A percentile compares a stretch with the other conserved stretches of the same genome.
phyloP scores from a whole-genome alignment of 345 rosid genomes.

The Eutrema heterophyllum region DNA sequence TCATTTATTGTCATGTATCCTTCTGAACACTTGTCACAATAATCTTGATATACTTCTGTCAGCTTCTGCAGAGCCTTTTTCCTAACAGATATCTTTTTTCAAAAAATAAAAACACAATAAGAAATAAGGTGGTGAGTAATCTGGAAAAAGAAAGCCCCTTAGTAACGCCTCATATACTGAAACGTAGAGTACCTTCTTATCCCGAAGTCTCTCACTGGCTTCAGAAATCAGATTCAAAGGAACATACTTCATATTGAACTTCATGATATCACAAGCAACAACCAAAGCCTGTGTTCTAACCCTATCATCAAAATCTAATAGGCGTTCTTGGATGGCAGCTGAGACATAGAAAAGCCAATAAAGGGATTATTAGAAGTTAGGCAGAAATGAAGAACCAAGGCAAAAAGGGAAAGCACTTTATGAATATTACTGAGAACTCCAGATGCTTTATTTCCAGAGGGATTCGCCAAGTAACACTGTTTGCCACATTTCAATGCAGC shows the following conservation, averaged over 20 bases:
- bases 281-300: conserved; percentile 75
- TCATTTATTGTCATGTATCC: conserved; percentile 50
- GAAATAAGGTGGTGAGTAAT: conserved; percentile 2
- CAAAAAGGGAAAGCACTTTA: not conserved
- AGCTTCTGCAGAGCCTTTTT: conserved; percentile 76
- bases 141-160: not conserved
- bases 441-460: conserved; percentile 46
- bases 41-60: conserved; percentile 74
- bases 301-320: conserved; percentile 80
- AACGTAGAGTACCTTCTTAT: conserved; percentile 67
- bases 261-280: conserved; percentile 74
- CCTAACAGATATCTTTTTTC: conserved; percentile 68
- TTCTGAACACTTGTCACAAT: conserved; percentile 70
- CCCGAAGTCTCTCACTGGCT: conserved; percentile 79
- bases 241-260: conserved; percentile 44
- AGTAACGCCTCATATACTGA: not conserved
- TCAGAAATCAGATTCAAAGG: conserved; percentile 55
- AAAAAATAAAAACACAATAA: conserved; percentile 18
- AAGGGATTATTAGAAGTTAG: conserved; percentile 12
- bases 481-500: conserved; percentile 63
- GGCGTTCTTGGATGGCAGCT: conserved; percentile 78
- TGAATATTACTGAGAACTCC: conserved; percentile 61
- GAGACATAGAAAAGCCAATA: conserved; percentile 27
- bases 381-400: conserved; percentile 22
- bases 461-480: conserved; percentile 62